Percentiles rank a stretch among this genome's conserved stretches.
Conservation (phyloP, 371 early-diverging fungal species). For the Rhizopus sp. region DNA sequence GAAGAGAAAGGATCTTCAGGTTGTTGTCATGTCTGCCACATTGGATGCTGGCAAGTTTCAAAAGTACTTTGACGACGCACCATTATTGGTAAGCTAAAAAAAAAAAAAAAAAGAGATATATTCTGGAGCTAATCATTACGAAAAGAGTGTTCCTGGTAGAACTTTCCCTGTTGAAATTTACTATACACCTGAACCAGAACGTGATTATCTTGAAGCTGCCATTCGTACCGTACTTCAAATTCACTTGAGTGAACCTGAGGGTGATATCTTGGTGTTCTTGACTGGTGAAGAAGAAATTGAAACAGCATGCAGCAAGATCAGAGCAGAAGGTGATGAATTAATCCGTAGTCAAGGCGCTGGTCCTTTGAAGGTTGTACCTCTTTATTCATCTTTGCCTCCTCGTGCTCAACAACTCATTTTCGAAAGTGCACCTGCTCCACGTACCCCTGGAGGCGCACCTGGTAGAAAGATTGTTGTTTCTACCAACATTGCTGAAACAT, state of each 20-base stretch:
- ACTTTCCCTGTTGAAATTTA: constrained; percentile 91
- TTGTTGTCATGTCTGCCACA: constrained; percentile 85
- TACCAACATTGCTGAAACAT: constrained; percentile 99
- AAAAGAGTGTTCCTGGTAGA: constrained; percentile 76
- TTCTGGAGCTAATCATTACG: constrained; percentile 3
- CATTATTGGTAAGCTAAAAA: constrained; percentile 37
- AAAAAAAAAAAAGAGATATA: neutral
- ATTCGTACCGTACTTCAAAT: constrained; percentile 86
- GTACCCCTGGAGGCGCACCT: constrained; percentile 72
- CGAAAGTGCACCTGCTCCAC: constrained; percentile 81
- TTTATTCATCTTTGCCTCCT: constrained; percentile 94
- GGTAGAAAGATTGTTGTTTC: constrained; percentile 96
- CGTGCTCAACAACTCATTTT: constrained; percentile 91
- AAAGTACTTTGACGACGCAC: constrained; percentile 61
- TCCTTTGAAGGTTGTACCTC: constrained; percentile 80
- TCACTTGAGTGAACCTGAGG: constrained; percentile 80
- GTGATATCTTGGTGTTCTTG: constrained; percentile 90
- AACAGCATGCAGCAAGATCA: constrained; percentile 76
- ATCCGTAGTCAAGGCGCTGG: constrained; percentile 62
- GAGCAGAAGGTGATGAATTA: constrained; percentile 65
- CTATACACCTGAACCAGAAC: constrained; percentile 86
- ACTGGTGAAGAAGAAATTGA: constrained; percentile 97
- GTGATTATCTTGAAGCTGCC: constrained; percentile 88
- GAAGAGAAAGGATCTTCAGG: constrained; percentile 53
- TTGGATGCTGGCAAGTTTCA: constrained; percentile 69